phyloP scores from a whole-genome alignment of 2,329 filamentous ascomycete species.

The Chaetomium sp. region DNA sequence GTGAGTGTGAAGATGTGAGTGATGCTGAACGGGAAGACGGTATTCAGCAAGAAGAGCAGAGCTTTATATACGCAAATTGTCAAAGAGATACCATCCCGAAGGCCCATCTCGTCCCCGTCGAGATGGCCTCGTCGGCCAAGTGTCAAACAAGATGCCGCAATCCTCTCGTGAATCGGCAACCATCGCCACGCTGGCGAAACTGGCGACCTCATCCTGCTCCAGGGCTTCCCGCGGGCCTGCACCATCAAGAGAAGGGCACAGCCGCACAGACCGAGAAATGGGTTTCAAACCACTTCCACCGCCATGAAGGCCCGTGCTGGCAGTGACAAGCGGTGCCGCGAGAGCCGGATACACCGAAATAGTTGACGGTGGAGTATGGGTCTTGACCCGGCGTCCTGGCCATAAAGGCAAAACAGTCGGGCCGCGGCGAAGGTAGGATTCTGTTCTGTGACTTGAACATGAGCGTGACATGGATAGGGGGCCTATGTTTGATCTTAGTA shows the following conservation, averaged over 20 bases:
- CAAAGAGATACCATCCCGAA: not conserved
- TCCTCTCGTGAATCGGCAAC: not conserved
- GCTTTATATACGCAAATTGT: not conserved
- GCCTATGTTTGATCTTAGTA: too few species aligned
- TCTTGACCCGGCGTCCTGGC: too few species aligned
- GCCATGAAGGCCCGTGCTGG: not conserved
- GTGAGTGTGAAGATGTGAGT: not conserved
- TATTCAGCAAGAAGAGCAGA: not conserved
- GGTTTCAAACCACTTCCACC: not conserved
- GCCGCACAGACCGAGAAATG: too few species aligned
- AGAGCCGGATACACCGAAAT: not conserved
- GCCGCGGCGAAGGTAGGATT: not conserved
- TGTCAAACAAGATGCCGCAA: not conserved
- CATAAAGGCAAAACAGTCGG: not conserved
- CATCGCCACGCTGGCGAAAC: not conserved
- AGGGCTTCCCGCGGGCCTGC: not conserved
- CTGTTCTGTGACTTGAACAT: not conserved
- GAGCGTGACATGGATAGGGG: not conserved
- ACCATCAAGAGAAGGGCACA: too few species aligned
- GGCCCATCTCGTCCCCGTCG: not conserved
- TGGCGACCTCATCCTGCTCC: not conserved
- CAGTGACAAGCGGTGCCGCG: not conserved
- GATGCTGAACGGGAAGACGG: not conserved
- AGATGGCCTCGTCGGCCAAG: not conserved
- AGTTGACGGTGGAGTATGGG: not conserved